Base-by-base conservation (phyloP, 192 early-diverging fungal genomes). In the Allomyces javanicus region DNA sequence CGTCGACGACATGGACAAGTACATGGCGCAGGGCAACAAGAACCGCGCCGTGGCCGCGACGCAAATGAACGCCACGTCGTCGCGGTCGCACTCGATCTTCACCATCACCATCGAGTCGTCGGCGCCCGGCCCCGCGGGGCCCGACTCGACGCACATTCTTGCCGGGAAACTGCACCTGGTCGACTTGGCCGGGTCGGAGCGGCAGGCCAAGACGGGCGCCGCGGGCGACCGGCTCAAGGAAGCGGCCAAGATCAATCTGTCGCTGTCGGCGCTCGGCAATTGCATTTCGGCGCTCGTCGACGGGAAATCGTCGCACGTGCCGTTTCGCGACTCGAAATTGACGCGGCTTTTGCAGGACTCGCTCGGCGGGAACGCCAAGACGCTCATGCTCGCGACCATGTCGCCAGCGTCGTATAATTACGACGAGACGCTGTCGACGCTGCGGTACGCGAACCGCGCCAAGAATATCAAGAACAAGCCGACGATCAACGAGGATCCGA, bases 391-490 rank as follows among this genome's bases (percentile, higher is more conserved):
- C 58, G 83, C 83, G 9, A 84, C 83, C 24, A 66, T 85, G 25
- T 73, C 70, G 61, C 83, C 82, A 0, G 83, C 83, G 19, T 73
- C 68, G 40, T 82, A 82, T 70, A 84, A 85, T 69, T 84, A 66
- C 68, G 83, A 85, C 44, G 83, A 85, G 65, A 84, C 83, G 0
- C 65, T 85, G 26, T 73, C 71, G 12, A 85, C 81, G 0, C 72
- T 85, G 24, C 73, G 83, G 33, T 85, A 84, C 65, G 82, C 82
- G 3, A 84, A 85, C 70, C 64, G 83, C 11, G 81, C 83, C 22
- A 85, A 85, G 72, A 75, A 72, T 69, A 85, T 85, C 74, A 85
- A 84, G 70, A 85, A 84, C 66, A 80, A 82, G 67, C 82, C 83
- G 44, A 79, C 75, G 58, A 71, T 85, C 69, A 85, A 85, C 67